A percentile compares a stretch with the other conserved stretches of the same genome.
Conservation (phyloP, 2,329 filamentous ascomycete genomes). For the Leptographium wingfieldii region DNA sequence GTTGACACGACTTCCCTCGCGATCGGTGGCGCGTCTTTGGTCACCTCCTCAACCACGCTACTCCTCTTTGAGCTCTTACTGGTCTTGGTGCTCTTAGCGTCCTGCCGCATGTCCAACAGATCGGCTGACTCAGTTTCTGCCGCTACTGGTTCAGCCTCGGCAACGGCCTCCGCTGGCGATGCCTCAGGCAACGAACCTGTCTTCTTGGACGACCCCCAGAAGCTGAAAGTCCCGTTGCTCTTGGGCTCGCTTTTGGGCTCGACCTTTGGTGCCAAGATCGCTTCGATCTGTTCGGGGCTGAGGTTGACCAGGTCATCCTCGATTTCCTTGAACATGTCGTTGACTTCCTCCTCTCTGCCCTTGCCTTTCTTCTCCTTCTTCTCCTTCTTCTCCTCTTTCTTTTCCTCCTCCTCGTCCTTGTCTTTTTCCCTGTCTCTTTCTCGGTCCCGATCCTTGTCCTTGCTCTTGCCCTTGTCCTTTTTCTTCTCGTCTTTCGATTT, state of each 20-base stretch:
- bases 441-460: not conserved
- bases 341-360: slow-evolving; percentile 13
- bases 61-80: slow-evolving; percentile 26
- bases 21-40: slow-evolving; percentile 5
- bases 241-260: too few relatives aligned
- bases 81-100: slow-evolving; percentile 8
- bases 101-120: not conserved
- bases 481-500: slow-evolving; percentile 16
- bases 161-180: not conserved
- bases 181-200: slow-evolving; percentile 20
- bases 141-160: not conserved
- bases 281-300: slow-evolving; percentile 29
- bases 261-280: slow-evolving; percentile 24
- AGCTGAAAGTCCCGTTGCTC: slow-evolving; percentile 34
- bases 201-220: slow-evolving; percentile 42
- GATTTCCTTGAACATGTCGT: slow-evolving; percentile 17
- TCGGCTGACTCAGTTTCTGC: slow-evolving; percentile 9
- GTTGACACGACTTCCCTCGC: not conserved
- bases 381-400: slow-evolving; percentile 5
- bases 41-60: slow-evolving; percentile 6
- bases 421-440: not conserved
- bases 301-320: slow-evolving; percentile 21
- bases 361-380: slow-evolving; percentile 17
- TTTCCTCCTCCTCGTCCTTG: slow-evolving; percentile 10
- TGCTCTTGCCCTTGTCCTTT: slow-evolving; percentile 6